Evolutionary conservation across 2,329 filamentous ascomycete species (phyloP), one percentile per base, ranked within the genome.

Genomic region (Colletotrichum siamense): DNA sequence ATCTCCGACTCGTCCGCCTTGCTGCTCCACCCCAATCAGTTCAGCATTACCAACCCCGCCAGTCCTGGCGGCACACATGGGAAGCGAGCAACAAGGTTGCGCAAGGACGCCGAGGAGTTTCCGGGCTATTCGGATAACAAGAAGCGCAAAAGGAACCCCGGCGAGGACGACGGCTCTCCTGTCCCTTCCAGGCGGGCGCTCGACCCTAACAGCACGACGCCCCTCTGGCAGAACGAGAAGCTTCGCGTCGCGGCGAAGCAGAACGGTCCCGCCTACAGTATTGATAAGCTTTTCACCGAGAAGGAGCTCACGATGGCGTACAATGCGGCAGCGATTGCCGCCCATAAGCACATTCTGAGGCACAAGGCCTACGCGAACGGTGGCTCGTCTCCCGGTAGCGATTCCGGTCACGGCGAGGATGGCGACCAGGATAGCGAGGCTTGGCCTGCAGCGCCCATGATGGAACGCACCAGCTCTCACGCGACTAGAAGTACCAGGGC

Each of bases 201-300:
- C 39, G 92, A 94, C 64, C 86, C 88, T 61, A 89, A 89, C 71
- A 90, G 87, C 79, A 92, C 89, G 34, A 94, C 92, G 2, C 88
- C 91, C 8, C 85, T 93, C 28, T 93, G 92, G 91, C 90, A 91
- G 80, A 90, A 88, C 67, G 92, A 93, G 79, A 90, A 91, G 81
- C 85, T 91, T 69, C 87, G 88, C 78, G 85, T 86, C 73, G 85
- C 87, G 71, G 85, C 89, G 73, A 90, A 90, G 81, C 89, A 92
- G 79, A 89, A 90, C 24, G 92, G 91, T 10, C 89, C 91, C 0
- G 84, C 92, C 3, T 93, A 93, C 82, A 93, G 90, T 81, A 90
- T 94, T 75, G 92, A 94, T 79, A 94, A 94, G 85, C 89, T 94
- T 49, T 94, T 94, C 67, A 94, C 92, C 0, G 92, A 94, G 79